Evolutionary conservation across 345 rosid species (phyloP).

Genomic region (Brassica rapa): DNA sequence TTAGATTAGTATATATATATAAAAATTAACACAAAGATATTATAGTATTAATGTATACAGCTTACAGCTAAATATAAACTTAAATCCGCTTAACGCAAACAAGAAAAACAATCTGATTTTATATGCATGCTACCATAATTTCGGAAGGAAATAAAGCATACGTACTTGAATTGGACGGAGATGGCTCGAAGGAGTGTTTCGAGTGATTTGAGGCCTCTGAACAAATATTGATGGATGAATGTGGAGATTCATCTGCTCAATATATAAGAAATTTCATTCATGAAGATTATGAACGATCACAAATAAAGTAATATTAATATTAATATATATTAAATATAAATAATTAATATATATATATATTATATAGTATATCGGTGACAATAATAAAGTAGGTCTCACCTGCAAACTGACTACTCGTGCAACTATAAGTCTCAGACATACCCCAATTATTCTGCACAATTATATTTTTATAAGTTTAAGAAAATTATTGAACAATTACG

Average conservation of each 20-base stretch:
- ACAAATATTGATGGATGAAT: slow-evolving; percentile 24
- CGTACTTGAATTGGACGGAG: slow-evolving; percentile 33
- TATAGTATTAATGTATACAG: background rate
- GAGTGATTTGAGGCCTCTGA: slow-evolving; percentile 5
- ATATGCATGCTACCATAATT: background rate
- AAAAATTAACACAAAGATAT: background rate
- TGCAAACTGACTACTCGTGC: slow-evolving; percentile 48
- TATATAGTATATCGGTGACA: background rate
- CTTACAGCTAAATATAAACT: background rate
- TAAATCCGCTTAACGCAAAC: background rate
- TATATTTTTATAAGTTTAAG: background rate
- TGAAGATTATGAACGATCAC: background rate
- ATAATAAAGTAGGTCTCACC: slow-evolving; percentile 45
- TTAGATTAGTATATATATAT: background rate
- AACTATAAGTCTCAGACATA: slow-evolving; percentile 56
- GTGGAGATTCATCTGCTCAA: slow-evolving; percentile 30
- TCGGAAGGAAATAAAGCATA: background rate
- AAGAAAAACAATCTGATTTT: background rate
- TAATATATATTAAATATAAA: background rate
- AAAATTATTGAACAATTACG: background rate
- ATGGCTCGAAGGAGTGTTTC: slow-evolving; percentile 10
- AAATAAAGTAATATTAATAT: background rate
- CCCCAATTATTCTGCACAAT: slow-evolving; percentile 61
- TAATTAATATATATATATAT: too few relatives aligned
- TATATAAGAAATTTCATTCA: background rate